Percentiles rank a stretch among this genome's conserved stretches.
Conservation (phyloP, 164 flowering plant species). For the Vitis labrusca region DNA sequence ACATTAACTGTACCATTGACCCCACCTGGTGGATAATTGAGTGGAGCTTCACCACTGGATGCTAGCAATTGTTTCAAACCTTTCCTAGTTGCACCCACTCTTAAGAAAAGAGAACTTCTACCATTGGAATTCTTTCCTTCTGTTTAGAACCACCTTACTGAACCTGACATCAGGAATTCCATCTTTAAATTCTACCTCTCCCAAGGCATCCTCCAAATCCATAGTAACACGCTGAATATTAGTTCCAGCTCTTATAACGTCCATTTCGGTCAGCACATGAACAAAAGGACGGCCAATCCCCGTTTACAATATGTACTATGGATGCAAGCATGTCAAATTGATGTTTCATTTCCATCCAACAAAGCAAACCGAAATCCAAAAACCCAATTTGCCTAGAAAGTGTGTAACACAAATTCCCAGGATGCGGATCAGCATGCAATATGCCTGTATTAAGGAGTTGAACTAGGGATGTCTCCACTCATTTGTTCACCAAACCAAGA, state of each 20-base stretch:
- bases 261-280: slow-evolving; percentile 74
- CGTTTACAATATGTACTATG: slow-evolving; percentile 86
- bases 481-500: slow-evolving; percentile 92
- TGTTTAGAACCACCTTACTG: slow-evolving; percentile 85
- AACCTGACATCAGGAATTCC: slow-evolving; percentile 95
- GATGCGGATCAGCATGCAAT: slow-evolving; percentile 98
- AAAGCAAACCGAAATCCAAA: slow-evolving; percentile 94
- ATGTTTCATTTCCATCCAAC: slow-evolving; percentile 91
- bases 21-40: slow-evolving; percentile 18
- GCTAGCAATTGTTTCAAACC: slow-evolving; percentile 23
- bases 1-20: slow-evolving; percentile 35
- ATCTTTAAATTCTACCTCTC: slow-evolving; percentile 69
- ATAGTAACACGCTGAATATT: slow-evolving; percentile 66
- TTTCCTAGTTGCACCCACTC: slow-evolving; percentile 69
- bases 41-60: slow-evolving; percentile 23
- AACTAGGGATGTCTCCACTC: slow-evolving; percentile 83
- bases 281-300: slow-evolving; percentile 91
- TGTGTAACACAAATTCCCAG: slow-evolving; percentile 88
- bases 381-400: slow-evolving; percentile 82
- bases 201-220: slow-evolving; percentile 87
- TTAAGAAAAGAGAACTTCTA: slow-evolving; percentile 71
- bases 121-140: slow-evolving; percentile 81
- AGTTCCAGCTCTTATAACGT: slow-evolving; percentile 79
- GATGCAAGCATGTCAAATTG: slow-evolving; percentile 93
- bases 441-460: slow-evolving; percentile 97